A percentile compares a stretch with the other conserved stretches of the same genome.
phyloP scores from a whole-genome alignment of 257 asterid genomes.

The Solanum pinnatisectum region DNA sequence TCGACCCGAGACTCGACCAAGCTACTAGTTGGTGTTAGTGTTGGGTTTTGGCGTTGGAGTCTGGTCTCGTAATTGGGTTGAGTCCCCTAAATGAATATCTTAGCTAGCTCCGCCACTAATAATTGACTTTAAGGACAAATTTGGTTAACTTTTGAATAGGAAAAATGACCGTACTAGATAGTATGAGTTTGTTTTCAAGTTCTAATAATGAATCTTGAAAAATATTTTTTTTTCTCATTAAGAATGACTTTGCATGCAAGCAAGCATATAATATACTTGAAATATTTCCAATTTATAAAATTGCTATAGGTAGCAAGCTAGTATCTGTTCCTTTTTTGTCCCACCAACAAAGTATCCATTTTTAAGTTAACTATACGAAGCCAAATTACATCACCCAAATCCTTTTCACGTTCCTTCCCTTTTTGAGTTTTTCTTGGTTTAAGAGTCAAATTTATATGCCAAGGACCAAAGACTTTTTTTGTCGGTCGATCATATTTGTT shows the following conservation, averaged over 20 bases:
- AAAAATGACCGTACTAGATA: not conserved
- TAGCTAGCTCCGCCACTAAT: not conserved
- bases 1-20: not conserved
- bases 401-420: not conserved
- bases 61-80: not conserved
- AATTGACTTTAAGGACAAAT: not conserved
- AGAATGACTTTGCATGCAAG: not conserved
- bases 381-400: not conserved
- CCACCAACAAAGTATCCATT: not conserved
- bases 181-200: not conserved
- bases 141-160: not conserved
- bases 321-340: conserved; percentile 2
- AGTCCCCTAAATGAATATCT: not conserved
- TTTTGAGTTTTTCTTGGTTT: not conserved
- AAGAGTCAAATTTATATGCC: not conserved
- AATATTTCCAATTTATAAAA: not conserved
- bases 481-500: conserved; percentile 24
- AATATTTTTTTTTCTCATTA: not conserved
- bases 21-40: not conserved
- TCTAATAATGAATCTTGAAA: not conserved
- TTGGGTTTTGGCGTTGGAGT: not conserved
- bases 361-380: not conserved
- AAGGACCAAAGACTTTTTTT: conserved; percentile 25
- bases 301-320: not conserved
- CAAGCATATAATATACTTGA: not conserved